These are phyloP conservation scores for Clarireedia homoeocarpa DNA, from an alignment of 2,329 filamentous ascomycete species.

Conservation along the genomic window DNA sequence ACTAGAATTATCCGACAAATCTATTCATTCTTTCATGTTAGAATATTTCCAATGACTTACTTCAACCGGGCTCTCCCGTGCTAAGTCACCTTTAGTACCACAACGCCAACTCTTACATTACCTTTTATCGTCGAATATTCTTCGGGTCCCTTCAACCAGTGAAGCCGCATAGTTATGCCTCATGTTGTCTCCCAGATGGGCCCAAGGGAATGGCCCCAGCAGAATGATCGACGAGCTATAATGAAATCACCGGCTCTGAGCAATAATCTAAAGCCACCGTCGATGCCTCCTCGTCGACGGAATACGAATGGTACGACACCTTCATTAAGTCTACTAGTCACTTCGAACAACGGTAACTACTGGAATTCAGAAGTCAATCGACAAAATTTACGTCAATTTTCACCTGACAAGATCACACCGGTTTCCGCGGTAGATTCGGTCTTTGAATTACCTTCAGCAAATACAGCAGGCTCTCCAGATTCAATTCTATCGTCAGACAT, in stretches of 20 bases:
- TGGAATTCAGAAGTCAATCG: slow-evolving; percentile 16
- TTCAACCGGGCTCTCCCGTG: background rate
- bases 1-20: background rate
- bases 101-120: background rate
- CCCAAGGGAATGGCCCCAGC: background rate
- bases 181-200: slow-evolving; percentile 7
- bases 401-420: slow-evolving; percentile 15
- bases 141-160: background rate
- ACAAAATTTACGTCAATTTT: slow-evolving; percentile 15
- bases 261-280: background rate
- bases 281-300: background rate
- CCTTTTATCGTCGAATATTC: background rate
- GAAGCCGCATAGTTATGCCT: background rate
- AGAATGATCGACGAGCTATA: background rate
- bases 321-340: slow-evolving; percentile 12
- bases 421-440: slow-evolving; percentile 21
- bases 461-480: slow-evolving; percentile 10
- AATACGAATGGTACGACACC: slow-evolving; percentile 1
- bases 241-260: background rate
- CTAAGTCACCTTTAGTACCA: background rate
- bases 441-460: slow-evolving; percentile 18
- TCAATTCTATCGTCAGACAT: slow-evolving; percentile 17
- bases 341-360: slow-evolving; percentile 12
- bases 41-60: background rate
- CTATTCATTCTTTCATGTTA: background rate